Conservation (phyloP, 164 flowering plant genomes). For the Magnolia officinalis region DNA sequence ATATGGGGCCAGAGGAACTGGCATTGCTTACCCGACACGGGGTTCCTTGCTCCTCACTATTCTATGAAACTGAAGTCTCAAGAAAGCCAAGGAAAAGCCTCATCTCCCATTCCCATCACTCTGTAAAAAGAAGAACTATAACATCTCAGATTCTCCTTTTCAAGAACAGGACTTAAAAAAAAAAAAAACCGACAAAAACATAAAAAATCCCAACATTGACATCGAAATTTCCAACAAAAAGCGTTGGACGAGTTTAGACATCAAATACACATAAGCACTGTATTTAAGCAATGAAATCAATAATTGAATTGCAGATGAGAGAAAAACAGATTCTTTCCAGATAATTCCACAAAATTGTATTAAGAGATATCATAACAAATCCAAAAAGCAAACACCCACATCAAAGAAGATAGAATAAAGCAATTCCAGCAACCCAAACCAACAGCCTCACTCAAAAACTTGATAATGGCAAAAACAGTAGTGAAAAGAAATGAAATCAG, state of each 20-base stretch:
- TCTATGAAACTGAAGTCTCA: conserved; percentile 24
- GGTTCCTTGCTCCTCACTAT: conserved; percentile 21
- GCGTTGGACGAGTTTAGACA: conserved; percentile 9
- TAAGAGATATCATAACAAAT: background rate
- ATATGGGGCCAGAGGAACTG: conserved; percentile 92
- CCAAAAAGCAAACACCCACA: background rate
- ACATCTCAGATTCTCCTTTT: background rate
- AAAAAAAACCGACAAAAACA: background rate
- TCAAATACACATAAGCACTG: conserved; percentile 1
- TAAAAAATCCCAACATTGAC: background rate
- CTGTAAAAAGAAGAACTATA: conserved; percentile 18
- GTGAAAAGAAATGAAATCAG: conserved; percentile 7
- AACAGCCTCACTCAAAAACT: background rate
- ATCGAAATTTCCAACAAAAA: conserved; percentile 3
- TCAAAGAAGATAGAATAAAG: background rate
- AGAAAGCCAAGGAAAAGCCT: conserved; percentile 10
- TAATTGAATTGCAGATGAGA: background rate
- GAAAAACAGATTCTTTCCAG: background rate
- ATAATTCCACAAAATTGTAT: background rate
- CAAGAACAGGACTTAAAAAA: background rate
- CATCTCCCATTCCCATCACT: conserved; percentile 30
- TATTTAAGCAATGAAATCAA: background rate
- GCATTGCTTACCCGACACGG: conserved; percentile 47
- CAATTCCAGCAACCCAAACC: background rate
- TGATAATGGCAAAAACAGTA: background rate